phyloP scores from a whole-genome alignment of 2,329 filamentous ascomycete genomes.

The Apiospora koreana region DNA sequence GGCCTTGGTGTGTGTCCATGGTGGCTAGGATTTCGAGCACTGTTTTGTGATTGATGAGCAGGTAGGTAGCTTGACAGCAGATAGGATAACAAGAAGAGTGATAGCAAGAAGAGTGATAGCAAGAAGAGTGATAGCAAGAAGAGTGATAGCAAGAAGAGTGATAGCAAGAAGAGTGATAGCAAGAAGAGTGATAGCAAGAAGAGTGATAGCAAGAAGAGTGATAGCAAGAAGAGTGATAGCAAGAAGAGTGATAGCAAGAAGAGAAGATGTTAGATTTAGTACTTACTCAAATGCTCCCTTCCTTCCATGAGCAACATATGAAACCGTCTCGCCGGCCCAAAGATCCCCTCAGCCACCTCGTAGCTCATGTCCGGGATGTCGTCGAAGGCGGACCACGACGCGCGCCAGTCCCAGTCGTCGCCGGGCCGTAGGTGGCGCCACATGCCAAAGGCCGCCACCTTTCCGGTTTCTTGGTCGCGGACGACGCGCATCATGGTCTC shows the following conservation, averaged over 20 bases:
- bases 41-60: no score
- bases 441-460: slow-evolving; percentile 15
- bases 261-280: background rate
- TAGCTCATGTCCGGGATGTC: slow-evolving; percentile 15
- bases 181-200: no score
- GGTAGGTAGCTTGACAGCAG: no score
- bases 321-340: slow-evolving; percentile 15
- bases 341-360: slow-evolving; percentile 14
- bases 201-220: no score
- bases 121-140: no score
- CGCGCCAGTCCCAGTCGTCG: slow-evolving; percentile 14
- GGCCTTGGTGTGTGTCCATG: slow-evolving; percentile 15
- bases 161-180: no score
- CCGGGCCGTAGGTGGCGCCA: slow-evolving; percentile 15
- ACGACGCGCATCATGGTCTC: slow-evolving; percentile 12
- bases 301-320: slow-evolving; percentile 16
- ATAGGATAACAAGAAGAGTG: no score
- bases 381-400: slow-evolving; percentile 13
- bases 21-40: slow-evolving; percentile 19
- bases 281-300: slow-evolving; percentile 17
- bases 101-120: no score
- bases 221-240: no score
- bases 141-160: no score
- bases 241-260: background rate
- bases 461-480: slow-evolving; percentile 11